phyloP scores from a whole-genome alignment of 192 early-diverging fungal genomes.

The Linnemannia zychae region DNA sequence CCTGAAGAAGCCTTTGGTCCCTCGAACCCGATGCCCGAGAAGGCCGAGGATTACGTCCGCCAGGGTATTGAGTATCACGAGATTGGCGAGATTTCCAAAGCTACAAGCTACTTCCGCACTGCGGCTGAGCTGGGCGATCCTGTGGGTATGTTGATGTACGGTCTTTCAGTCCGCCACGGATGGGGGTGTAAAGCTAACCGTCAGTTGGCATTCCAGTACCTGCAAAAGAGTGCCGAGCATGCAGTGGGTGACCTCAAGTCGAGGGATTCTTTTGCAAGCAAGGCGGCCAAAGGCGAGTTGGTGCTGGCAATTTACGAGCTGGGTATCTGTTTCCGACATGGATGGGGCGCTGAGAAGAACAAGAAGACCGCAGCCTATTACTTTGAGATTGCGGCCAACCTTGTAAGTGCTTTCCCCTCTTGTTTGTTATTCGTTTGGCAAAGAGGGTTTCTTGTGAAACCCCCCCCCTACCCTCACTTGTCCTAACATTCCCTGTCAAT shows the following conservation, averaged over 20 bases:
- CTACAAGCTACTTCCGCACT: constrained; percentile 77
- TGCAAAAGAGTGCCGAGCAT: constrained; percentile 78
- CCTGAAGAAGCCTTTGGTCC: constrained; percentile 53
- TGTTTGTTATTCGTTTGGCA: not conserved
- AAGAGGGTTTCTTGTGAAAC: no score
- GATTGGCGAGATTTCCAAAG: constrained; percentile 75
- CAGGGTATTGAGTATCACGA: constrained; percentile 79
- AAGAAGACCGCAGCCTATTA: constrained; percentile 81
- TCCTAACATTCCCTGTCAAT: no score
- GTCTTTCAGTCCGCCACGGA: constrained; percentile 81
- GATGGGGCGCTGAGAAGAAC: constrained; percentile 83
- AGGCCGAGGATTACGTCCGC: constrained; percentile 73
- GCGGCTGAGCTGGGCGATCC: constrained; percentile 75
- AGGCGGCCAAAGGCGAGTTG: constrained; percentile 75
- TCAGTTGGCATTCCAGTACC: constrained; percentile 73
- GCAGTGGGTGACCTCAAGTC: constrained; percentile 72
- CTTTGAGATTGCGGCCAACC: constrained; percentile 84
- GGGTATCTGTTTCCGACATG: constrained; percentile 83
- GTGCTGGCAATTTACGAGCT: constrained; percentile 85
- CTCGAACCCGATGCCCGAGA: constrained; percentile 52
- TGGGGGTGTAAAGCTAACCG: constrained; percentile 82
- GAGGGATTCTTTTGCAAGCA: constrained; percentile 65
- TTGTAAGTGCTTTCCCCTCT: constrained; percentile 51
- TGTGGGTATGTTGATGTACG: constrained; percentile 80
- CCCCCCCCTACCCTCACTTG: no score